phyloP scores from a whole-genome alignment of 768 basidiomycete genomes.

The Candolleomyces aberdarensis region DNA sequence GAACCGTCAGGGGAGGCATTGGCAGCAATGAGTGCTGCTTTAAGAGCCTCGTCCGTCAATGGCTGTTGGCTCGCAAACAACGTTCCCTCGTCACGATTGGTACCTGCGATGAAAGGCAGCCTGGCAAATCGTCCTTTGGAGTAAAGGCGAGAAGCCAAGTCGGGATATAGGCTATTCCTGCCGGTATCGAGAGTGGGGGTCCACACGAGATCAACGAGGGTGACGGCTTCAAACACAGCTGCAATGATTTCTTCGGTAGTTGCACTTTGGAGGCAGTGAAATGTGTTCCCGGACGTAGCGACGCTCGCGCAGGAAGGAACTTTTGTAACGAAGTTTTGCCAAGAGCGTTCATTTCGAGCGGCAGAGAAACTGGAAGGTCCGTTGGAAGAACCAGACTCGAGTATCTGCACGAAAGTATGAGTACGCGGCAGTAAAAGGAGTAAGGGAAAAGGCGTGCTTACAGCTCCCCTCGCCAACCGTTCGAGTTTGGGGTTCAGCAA shows the following conservation, averaged over 20 bases:
- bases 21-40: constrained; percentile 21
- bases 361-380: constrained; percentile 29
- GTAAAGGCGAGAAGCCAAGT: constrained; percentile 32
- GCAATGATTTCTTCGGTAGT: constrained; percentile 22
- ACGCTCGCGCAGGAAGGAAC: constrained; percentile 30
- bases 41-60: constrained; percentile 23
- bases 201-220: constrained; percentile 23
- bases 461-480: constrained; percentile 32
- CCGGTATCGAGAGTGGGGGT: constrained; percentile 39
- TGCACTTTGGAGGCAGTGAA: constrained; percentile 28
- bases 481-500: constrained; percentile 32
- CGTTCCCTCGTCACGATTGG: constrained; percentile 44
- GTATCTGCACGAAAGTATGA: constrained; percentile 25
- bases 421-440: background rate
- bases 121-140: constrained; percentile 23
- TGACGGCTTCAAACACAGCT: constrained; percentile 9
- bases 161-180: constrained; percentile 34
- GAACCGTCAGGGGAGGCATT: constrained; percentile 28
- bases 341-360: constrained; percentile 27
- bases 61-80: constrained; percentile 25
- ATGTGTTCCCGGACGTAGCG: constrained; percentile 25
- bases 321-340: constrained; percentile 36
- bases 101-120: constrained; percentile 46
- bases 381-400: constrained; percentile 39
- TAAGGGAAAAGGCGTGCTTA: background rate